These are phyloP conservation scores for Fusarium miscanthi DNA, from an alignment of 2,329 filamentous ascomycete species.

Conservation along the genomic window DNA sequence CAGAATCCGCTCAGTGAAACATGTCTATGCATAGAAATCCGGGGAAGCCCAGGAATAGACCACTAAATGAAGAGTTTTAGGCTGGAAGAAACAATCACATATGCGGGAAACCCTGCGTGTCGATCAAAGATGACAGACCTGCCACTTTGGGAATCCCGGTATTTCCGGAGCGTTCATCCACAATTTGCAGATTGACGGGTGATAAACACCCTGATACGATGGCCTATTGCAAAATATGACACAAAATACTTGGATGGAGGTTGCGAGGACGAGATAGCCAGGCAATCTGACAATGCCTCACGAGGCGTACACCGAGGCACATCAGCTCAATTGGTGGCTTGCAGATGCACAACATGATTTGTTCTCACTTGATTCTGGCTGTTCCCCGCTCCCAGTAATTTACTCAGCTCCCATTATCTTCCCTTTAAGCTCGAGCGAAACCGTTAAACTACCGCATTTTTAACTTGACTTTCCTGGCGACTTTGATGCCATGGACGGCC, in stretches of 20 bases:
- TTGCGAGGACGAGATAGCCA: background rate
- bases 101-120: background rate
- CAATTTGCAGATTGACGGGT: background rate
- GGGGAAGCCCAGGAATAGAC: background rate
- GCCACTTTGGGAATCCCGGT: background rate
- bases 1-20: background rate
- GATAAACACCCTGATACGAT: background rate
- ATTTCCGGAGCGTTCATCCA: too few relatives aligned
- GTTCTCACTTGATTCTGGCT: background rate
- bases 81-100: background rate
- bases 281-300: background rate
- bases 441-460: too few relatives aligned
- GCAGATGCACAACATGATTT: background rate
- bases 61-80: background rate
- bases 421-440: background rate
- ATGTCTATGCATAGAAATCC: background rate
- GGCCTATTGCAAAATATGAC: too few relatives aligned
- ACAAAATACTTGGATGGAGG: background rate
- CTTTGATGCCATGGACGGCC: slow-evolving; percentile 2
- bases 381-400: background rate
- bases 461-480: too few relatives aligned
- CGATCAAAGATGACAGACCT: background rate
- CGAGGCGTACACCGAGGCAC: background rate
- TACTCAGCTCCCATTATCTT: background rate
- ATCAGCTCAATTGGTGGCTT: background rate